Evolutionary conservation across 23 red algal species (phyloP).

Genomic region (Gracilariopsis chorda): DNA sequence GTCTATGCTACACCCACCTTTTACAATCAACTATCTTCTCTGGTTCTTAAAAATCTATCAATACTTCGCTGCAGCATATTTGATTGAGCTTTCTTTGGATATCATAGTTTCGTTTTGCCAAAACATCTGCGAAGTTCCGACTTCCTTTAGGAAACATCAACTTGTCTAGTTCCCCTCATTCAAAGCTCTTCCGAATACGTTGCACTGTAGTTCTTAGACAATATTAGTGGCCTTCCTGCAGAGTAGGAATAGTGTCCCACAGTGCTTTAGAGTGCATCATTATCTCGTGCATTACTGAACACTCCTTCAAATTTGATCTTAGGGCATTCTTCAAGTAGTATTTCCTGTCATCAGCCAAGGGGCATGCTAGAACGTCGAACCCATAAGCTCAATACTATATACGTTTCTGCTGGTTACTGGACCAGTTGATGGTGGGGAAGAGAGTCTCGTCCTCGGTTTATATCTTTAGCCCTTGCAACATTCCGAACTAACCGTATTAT

Average conservation of each 20-base stretch:
- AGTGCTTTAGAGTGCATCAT: neutral
- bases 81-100: neutral
- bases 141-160: neutral
- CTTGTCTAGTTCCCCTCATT: neutral
- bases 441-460: neutral
- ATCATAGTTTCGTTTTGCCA: neutral
- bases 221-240: neutral
- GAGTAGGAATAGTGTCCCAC: conserved; percentile 1
- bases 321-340: conserved; percentile 6
- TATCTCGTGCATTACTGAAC: neutral
- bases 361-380: neutral
- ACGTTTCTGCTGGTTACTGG: neutral
- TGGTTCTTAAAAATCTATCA: too few species aligned
- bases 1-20: too few species aligned
- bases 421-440: conserved; percentile 15
- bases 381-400: conserved; percentile 15
- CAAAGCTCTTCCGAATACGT: neutral
- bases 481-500: neutral
- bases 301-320: neutral
- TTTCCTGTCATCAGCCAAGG: neutral
- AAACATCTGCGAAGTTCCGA: neutral
- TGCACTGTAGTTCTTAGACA: neutral
- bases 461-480: neutral
- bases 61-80: neutral
- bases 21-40: too few species aligned